A percentile compares a stretch with the other conserved stretches of the same genome.
These are phyloP conservation scores for Circinella umbellata DNA, from an alignment of 371 early-diverging fungal species.

Conservation along the genomic window DNA sequence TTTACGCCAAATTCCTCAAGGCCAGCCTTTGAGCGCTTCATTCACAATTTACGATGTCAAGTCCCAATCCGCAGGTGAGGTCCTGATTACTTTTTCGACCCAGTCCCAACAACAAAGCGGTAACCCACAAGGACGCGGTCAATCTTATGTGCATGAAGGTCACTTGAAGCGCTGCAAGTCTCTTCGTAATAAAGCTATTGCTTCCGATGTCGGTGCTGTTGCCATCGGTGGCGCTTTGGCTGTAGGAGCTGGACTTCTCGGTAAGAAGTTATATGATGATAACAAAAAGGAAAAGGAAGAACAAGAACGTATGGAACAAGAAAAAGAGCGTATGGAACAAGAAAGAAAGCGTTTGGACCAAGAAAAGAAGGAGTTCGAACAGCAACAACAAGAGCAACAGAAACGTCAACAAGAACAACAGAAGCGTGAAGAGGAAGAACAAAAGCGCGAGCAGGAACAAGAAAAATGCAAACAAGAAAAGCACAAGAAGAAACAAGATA, in stretches of 20 bases:
- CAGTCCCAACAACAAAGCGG: constrained; percentile 21
- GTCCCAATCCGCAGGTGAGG: constrained; percentile 52
- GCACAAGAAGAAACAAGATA: constrained; percentile 13
- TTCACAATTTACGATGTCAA: constrained; percentile 54
- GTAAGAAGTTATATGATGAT: constrained; percentile 54
- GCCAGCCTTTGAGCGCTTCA: constrained; percentile 51
- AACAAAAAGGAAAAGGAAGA: constrained; percentile 33
- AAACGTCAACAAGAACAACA: neutral
- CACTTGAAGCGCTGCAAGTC: constrained; percentile 58
- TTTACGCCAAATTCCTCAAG: constrained; percentile 57
- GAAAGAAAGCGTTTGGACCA: constrained; percentile 29
- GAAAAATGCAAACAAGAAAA: neutral
- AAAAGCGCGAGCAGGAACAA: neutral
- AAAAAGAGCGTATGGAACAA: constrained; percentile 37
- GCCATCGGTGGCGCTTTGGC: constrained; percentile 22
- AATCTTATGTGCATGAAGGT: constrained; percentile 51
- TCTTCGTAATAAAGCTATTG: constrained; percentile 48
- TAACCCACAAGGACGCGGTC: constrained; percentile 35
- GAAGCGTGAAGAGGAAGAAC: too few species aligned
- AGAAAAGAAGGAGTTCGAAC: constrained; percentile 32
- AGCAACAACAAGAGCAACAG: constrained; percentile 11
- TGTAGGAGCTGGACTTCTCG: constrained; percentile 52
- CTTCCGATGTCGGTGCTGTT: constrained; percentile 36
- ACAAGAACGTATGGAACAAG: constrained; percentile 16
- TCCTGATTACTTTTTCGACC: constrained; percentile 58